Evolutionary conservation across 768 basidiomycete genomes (phyloP), one percentile per base, ranked within the genome.

Genomic region (Suillus paluster): DNA sequence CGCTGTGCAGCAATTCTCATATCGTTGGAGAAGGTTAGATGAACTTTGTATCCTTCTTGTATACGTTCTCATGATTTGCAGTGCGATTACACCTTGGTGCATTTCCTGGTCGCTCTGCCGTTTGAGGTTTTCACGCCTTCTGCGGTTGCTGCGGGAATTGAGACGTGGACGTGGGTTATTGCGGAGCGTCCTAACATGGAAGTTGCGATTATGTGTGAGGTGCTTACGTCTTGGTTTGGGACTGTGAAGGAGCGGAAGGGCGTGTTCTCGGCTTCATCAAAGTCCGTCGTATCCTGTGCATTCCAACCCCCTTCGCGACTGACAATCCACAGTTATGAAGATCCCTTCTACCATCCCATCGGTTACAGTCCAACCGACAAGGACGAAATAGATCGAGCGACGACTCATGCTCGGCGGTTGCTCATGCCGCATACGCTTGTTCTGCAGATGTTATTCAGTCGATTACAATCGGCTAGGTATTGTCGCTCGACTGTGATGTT

Each of bases 161-260:
- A 99, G 70, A 90, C 91, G 11, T 99, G 97, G 97, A 94, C 91
- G 4, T 98, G 96, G 96, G 83, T 97, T 0, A 90, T 97, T 57
- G 87, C 92, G 15, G 92, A 97, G 71, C 86, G 92, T 62, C 88
- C 92, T 0, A 84, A 84, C 52, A 80, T 91, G 12, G 96, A 98
- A 74, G 85, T 95, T 53, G 86, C 88, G 2, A 75, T 98, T 21
- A 90, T 98, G 83, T 80, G 86, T 5, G 95, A 98, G 68, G 85
- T 99, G 55, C 78, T 93, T 50, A 85, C 92, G 3, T 91, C 92
- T 3, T 99, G 97, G 97, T 83, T 89, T 53, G 83, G 85, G 59
- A 92, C 92, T 5, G 91, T 98, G 63, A 85, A 84, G 64, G 80
- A 85, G 41, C 83, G 87, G 61, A 89, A 84, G 65, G 97, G 97